Percentiles rank a stretch among this genome's conserved stretches.
Evolutionary conservation across 306 rosid genomes (phyloP).

Genomic region (Oxytropis ochrocephala): DNA sequence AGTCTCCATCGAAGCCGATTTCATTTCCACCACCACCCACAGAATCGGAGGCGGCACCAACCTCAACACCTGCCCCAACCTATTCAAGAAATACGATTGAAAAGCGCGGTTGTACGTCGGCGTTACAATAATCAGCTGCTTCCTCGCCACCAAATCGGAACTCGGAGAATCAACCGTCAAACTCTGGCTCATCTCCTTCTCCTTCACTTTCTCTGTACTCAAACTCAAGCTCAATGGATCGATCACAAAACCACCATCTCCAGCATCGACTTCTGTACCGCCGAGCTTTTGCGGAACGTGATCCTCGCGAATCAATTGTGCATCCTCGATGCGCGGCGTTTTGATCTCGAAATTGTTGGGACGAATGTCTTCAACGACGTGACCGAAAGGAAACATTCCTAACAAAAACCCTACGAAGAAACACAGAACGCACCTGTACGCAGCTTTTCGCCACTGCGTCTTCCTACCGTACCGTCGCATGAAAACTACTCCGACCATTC

Average conservation of each 20-base stretch:
- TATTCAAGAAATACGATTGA: slow-evolving; percentile 73
- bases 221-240: slow-evolving; percentile 29
- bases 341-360: slow-evolving; percentile 50
- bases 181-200: background rate
- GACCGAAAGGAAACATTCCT: slow-evolving; percentile 69
- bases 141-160: slow-evolving; percentile 49
- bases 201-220: slow-evolving; percentile 22
- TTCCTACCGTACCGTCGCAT: slow-evolving; percentile 44
- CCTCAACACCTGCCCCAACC: slow-evolving; percentile 72
- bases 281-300: slow-evolving; percentile 10
- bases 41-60: slow-evolving; percentile 74
- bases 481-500: slow-evolving; percentile 34
- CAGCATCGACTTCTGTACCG: background rate
- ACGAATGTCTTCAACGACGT: slow-evolving; percentile 41
- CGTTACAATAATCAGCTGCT: slow-evolving; percentile 79
- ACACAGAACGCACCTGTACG: slow-evolving; percentile 49
- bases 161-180: background rate
- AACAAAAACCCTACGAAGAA: slow-evolving; percentile 73
- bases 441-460: slow-evolving; percentile 48
- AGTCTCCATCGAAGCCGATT: slow-evolving; percentile 79
- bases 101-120: slow-evolving; percentile 68
- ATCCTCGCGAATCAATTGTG: slow-evolving; percentile 19
- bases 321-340: slow-evolving; percentile 49
- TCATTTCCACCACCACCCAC: slow-evolving; percentile 91
- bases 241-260: background rate